Percentiles rank a stretch among this genome's conserved stretches.
phyloP scores from a whole-genome alignment of 1,284 basidiomycete genomes.

The Puccinia triticina region DNA sequence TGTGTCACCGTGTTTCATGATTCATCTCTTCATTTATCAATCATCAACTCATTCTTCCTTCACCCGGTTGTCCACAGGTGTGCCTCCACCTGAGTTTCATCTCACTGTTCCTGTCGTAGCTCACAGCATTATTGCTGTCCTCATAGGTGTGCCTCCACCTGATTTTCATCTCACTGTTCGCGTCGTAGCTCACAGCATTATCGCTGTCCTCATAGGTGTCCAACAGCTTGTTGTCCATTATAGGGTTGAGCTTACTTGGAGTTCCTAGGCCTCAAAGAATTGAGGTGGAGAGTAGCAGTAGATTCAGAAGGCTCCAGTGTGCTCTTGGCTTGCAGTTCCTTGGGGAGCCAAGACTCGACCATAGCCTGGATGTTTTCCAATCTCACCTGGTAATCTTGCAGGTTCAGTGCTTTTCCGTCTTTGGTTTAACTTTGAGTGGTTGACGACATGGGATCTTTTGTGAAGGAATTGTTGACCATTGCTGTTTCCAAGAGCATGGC shows the following conservation, averaged over 20 bases:
- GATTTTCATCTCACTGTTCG: background rate
- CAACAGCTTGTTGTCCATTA: background rate
- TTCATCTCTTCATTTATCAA: background rate
- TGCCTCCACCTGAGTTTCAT: background rate
- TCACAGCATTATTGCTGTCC: too few relatives aligned
- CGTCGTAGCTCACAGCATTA: background rate
- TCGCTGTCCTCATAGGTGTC: background rate
- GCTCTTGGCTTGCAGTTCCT: background rate
- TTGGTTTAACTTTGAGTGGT: background rate
- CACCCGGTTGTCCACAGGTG: background rate
- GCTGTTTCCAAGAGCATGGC: background rate
- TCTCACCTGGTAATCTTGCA: constrained; percentile 9
- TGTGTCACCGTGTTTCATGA: too few relatives aligned
- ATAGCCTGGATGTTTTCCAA: constrained; percentile 15
- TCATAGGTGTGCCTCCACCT: background rate
- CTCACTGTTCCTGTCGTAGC: too few relatives aligned
- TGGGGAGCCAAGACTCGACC: constrained; percentile 28
- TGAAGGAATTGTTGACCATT: background rate
- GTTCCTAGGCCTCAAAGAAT: background rate
- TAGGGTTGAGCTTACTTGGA: constrained; percentile 19
- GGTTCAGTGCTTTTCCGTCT: background rate
- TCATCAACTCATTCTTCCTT: too few relatives aligned
- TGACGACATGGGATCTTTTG: background rate
- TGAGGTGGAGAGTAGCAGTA: background rate
- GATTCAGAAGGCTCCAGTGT: background rate